Base-by-base conservation (phyloP, 1,284 basidiomycete species). In the Malassezia sympodialis region DNA sequence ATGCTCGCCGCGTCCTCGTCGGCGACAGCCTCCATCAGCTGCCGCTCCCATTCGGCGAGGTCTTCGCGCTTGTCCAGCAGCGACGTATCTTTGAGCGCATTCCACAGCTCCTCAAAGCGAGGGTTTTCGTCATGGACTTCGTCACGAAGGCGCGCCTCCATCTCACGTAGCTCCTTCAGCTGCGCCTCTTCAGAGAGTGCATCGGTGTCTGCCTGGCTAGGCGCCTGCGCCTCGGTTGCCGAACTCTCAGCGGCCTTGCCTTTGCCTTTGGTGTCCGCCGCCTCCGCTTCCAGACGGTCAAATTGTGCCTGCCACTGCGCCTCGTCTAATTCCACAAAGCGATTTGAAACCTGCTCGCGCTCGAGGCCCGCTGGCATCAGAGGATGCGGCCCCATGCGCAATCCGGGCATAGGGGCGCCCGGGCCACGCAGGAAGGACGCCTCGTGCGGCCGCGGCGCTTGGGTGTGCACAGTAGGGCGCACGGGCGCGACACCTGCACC, bases 21-120 rank as follows among this genome's bases (percentile, higher is more conserved):
- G 85, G 85, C 62, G 11, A 57, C 39, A 79, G 62, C 52, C 44
- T 62, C 56, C 39, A 71, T 56, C 32, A 74, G 61, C 58, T 82
- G 58, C 79, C 81, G 71, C 84, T 88, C 17, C 83, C 85, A 75
- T 85, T 88, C 51, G 82, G 85, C 75, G 81, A 83, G 56, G 23
- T 73, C 71, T 17, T 68, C 69, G 19, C 23, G 28, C 14, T 61
- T 62, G 5, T 62, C 59, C 6, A 59, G 52, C 32, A 61, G 54
- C 17, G 58, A 60, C 37, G 60, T 49, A 40, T 65, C 51, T 39
- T 68, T 64, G 65, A 74, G 71, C 23, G 62, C 59, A 42, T 67
- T 63, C 72, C 72, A 74, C 15, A 74, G 63, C 48, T 72, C 70
- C 45, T 72, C 64, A 49, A 73, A 74, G 40, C 70, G 67, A 7